These are phyloP conservation scores for Silybum marianum DNA, from an alignment of 129 eudicot genomes.

Conservation along the genomic window DNA sequence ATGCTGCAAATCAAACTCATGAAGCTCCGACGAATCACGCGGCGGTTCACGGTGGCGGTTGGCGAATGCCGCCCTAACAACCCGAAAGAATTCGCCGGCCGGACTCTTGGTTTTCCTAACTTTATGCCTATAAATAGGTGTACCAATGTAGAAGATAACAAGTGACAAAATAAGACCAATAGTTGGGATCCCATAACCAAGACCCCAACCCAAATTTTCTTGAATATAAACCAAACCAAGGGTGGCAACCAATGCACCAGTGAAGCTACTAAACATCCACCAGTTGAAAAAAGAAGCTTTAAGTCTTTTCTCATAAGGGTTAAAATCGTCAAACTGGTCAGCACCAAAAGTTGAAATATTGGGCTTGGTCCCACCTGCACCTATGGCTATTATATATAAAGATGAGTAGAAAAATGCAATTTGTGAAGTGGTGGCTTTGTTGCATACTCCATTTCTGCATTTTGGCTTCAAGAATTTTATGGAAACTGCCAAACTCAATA, in stretches of 20 bases:
- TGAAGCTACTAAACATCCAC: conserved; percentile 94
- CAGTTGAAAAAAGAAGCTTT: conserved; percentile 89
- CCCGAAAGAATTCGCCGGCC: conserved; percentile 48
- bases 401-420: conserved; percentile 78
- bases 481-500: conserved; percentile 83
- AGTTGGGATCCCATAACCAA: conserved; percentile 93
- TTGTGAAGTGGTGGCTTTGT: conserved; percentile 64
- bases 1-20: conserved; percentile 58
- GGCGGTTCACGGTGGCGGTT: conserved; percentile 57
- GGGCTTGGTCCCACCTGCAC: conserved; percentile 96
- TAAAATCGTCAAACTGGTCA: conserved; percentile 88
- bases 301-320: conserved; percentile 72
- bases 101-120: conserved; percentile 56
- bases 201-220: conserved; percentile 93
- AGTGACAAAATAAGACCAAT: conserved; percentile 66
- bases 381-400: conserved; percentile 78
- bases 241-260: conserved; percentile 79
- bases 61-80: conserved; percentile 48
- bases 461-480: conserved; percentile 69
- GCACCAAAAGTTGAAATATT: conserved; percentile 97
- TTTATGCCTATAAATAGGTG: conserved; percentile 89
- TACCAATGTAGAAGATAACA: conserved; percentile 72
- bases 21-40: conserved; percentile 47
- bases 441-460: conserved; percentile 69
- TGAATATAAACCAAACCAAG: conserved; percentile 88